phyloP scores from a whole-genome alignment of 106 monocot species.

The Cymbidium sinense region DNA sequence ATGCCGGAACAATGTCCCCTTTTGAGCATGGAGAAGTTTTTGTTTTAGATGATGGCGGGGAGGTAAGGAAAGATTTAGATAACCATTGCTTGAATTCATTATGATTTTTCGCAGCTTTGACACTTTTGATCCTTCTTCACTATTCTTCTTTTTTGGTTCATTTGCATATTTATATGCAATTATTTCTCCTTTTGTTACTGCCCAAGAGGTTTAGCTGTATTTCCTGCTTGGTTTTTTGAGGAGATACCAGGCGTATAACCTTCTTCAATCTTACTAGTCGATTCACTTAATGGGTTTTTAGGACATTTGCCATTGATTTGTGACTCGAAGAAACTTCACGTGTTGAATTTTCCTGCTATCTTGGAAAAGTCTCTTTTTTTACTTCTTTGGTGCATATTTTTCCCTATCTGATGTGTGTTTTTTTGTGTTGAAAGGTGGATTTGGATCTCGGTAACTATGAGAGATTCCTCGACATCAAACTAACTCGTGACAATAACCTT shows the following conservation, averaged over 20 bases:
- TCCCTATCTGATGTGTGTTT: neutral
- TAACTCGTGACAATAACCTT: constrained; percentile 53
- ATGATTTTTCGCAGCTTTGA: neutral
- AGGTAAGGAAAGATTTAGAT: constrained; percentile 24
- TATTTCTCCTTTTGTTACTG: neutral
- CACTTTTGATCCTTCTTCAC: neutral
- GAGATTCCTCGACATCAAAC: constrained; percentile 38
- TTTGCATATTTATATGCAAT: neutral
- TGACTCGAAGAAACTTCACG: neutral
- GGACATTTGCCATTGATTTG: neutral
- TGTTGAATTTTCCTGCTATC: neutral
- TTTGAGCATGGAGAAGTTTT: constrained; percentile 74
- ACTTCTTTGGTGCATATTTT: neutral
- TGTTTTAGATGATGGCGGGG: constrained; percentile 75
- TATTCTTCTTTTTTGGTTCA: neutral
- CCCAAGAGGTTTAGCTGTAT: neutral
- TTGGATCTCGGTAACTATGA: constrained; percentile 57
- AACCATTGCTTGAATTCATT: neutral
- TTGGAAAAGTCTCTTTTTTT: neutral
- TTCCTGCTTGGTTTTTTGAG: neutral
- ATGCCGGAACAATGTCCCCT: constrained; percentile 74
- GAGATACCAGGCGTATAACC: neutral
- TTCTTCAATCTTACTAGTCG: neutral
- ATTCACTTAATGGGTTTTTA: neutral
- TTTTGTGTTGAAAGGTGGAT: constrained; percentile 32